Conservation (phyloP, 164 flowering plant species). For the Dillenia suffruticosa region DNA sequence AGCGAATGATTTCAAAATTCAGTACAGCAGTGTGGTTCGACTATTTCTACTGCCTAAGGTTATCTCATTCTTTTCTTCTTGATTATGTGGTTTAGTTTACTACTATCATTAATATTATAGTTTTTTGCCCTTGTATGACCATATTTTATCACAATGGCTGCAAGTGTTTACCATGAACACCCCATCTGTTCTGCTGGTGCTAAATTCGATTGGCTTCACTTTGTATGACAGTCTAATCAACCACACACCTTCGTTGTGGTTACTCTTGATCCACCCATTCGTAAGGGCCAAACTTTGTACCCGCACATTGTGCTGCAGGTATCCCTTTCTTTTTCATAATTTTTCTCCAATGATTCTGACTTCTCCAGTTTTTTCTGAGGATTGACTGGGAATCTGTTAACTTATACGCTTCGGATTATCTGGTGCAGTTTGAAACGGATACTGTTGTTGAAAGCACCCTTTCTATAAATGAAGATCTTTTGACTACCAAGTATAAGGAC, state of each 20-base stretch:
- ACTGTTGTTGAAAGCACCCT: slow-evolving; percentile 56
- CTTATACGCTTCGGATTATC: neutral
- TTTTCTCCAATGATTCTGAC: neutral
- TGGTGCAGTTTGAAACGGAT: slow-evolving; percentile 90
- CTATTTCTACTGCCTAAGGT: slow-evolving; percentile 96
- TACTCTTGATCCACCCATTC: slow-evolving; percentile 95
- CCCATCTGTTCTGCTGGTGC: neutral
- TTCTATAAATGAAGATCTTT: slow-evolving; percentile 64
- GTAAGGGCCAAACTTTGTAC: slow-evolving; percentile 96
- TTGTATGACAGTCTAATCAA: slow-evolving; percentile 63
- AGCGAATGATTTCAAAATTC: slow-evolving; percentile 97
- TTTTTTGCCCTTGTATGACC: neutral
- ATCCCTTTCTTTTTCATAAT: slow-evolving; percentile 4
- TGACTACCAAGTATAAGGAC: slow-evolving; percentile 81
- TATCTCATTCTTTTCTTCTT: neutral
- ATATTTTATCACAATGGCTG: neutral
- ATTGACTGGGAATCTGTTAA: neutral
- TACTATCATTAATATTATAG: neutral
- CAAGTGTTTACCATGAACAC: neutral
- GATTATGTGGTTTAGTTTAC: neutral
- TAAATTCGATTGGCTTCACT: neutral
- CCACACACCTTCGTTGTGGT: slow-evolving; percentile 93
- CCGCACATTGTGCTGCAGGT: slow-evolving; percentile 99
- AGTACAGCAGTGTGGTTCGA: slow-evolving; percentile 96
- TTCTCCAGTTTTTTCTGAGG: neutral